Conservation (phyloP, 345 rosid species). For the Toxicodendron radicans region DNA sequence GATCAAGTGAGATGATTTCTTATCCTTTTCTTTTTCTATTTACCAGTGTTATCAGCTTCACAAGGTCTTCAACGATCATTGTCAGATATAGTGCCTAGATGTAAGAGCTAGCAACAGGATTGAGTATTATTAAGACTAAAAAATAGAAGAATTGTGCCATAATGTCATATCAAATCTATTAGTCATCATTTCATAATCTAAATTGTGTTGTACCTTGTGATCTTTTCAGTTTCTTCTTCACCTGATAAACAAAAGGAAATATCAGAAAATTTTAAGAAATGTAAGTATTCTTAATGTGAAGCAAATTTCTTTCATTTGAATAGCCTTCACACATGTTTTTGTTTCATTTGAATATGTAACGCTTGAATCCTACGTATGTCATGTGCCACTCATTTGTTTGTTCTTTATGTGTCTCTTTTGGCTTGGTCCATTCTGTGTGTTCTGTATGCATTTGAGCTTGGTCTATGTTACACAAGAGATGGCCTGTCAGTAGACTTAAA, state of each 20-base stretch:
- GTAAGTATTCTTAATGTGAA: constrained; percentile 33
- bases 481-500: no score
- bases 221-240: constrained; percentile 42
- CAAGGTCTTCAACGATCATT: constrained; percentile 43
- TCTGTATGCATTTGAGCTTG: no score
- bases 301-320: neutral
- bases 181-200: constrained; percentile 8
- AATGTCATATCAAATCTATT: neutral
- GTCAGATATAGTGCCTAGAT: constrained; percentile 28
- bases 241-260: constrained; percentile 17
- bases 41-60: constrained; percentile 59
- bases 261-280: constrained; percentile 33
- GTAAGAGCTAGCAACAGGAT: constrained; percentile 38
- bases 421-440: no score
- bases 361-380: no score
- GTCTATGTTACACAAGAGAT: no score
- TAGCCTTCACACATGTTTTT: neutral
- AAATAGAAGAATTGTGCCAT: neutral
- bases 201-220: constrained; percentile 2
- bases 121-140: neutral
- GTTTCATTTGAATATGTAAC: neutral
- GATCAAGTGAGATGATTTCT: neutral
- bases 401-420: no score
- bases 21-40: constrained; percentile 6
- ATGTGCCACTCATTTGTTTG: no score